Percentiles rank a stretch among this genome's conserved stretches.
These are phyloP conservation scores for Gnaphalium uliginosum DNA, from an alignment of 129 eudicot genomes.

Conservation along the genomic window DNA sequence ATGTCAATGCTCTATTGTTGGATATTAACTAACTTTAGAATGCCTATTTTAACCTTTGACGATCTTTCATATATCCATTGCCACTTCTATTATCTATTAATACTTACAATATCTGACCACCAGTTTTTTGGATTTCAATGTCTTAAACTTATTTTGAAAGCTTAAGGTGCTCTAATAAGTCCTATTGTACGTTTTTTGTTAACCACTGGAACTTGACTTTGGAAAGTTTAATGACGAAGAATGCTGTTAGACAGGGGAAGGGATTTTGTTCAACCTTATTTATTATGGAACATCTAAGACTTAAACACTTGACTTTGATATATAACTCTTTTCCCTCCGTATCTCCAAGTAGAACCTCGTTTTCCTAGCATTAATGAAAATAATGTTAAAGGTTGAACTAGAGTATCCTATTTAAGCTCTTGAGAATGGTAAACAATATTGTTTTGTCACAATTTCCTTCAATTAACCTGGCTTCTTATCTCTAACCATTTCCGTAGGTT, in stretches of 20 bases:
- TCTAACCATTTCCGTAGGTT: not conserved
- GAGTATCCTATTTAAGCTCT: too few relatives aligned
- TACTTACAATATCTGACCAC: not conserved
- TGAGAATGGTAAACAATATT: not conserved
- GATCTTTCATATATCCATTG: not conserved
- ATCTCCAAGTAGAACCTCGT: too few relatives aligned
- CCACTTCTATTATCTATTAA: not conserved
- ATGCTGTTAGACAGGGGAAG: not conserved
- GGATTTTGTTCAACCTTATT: not conserved
- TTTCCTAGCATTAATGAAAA: too few relatives aligned
- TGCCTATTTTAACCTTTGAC: not conserved
- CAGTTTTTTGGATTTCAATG: not conserved
- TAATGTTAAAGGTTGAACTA: too few relatives aligned
- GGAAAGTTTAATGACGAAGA: not conserved
- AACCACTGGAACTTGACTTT: too few relatives aligned
- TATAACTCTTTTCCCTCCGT: too few relatives aligned
- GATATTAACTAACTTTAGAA: not conserved
- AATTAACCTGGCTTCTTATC: not conserved
- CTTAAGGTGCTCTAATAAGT: not conserved
- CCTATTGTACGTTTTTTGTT: too few relatives aligned
- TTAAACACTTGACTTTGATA: not conserved
- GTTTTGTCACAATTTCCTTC: not conserved
- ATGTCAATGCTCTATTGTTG: slow-evolving; percentile 2
- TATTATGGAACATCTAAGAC: not conserved
- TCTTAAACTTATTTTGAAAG: not conserved